phyloP scores from a whole-genome alignment of 2,329 filamentous ascomycete genomes.

The Phialophora tarda region DNA sequence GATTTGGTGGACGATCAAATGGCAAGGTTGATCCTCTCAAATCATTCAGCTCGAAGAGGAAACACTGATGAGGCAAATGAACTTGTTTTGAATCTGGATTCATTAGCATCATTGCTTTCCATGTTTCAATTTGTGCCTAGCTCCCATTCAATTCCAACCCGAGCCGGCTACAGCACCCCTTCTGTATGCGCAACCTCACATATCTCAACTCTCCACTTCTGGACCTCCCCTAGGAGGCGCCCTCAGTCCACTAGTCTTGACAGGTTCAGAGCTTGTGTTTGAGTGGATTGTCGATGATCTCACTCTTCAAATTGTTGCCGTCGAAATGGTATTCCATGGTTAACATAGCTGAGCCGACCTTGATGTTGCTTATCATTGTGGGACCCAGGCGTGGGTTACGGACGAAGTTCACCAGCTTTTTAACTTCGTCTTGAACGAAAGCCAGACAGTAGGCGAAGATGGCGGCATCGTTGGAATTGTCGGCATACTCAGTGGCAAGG shows the following conservation, averaged over 20 bases:
- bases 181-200: neutral
- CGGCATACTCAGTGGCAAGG: neutral
- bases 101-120: neutral
- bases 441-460: neutral
- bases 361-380: neutral
- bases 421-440: neutral
- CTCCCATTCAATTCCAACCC: neutral
- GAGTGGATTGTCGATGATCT: neutral
- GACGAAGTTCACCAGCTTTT: neutral
- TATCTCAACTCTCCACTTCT: neutral
- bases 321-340: neutral
- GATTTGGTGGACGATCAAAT: constrained; percentile 53
- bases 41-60: constrained; percentile 72
- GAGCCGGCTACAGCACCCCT: neutral
- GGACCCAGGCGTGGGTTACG: neutral
- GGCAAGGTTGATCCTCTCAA: constrained; percentile 83
- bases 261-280: neutral
- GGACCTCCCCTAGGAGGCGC: neutral
- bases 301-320: neutral
- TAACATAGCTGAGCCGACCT: neutral
- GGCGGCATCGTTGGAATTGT: neutral
- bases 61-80: constrained; percentile 21
- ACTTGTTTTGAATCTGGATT: neutral
- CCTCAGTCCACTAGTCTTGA: neutral
- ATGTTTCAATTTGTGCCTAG: neutral